Base-by-base conservation (phyloP, 192 early-diverging fungal species). In the Phycomyces blakesleeanus region DNA sequence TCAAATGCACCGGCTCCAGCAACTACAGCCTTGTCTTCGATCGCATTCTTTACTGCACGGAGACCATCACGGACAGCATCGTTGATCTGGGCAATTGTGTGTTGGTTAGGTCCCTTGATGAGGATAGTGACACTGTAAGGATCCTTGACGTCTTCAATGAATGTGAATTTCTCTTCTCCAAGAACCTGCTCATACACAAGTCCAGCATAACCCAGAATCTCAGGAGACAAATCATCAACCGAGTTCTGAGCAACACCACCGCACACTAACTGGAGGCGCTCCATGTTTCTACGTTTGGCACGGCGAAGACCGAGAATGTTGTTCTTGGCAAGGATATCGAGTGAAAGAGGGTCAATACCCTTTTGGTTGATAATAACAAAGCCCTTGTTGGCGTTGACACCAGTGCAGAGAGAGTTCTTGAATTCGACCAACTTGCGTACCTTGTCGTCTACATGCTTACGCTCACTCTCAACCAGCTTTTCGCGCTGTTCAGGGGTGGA, bases 301-400 rank as follows among this genome's bases (percentile, higher is more conserved):
- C 97, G 84, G 57, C 97, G 88, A 42, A 99, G 81, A 10, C 94
- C 96, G 50, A 99, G 69, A 75, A 99, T 98, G 58, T 84, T 84
- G 69, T 98, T 87, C 84, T 98, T 98, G 64, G 93, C 93, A 67
- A 99, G 81, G 21, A 98, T 82, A 78, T 99, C 97, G 56, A 99
- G 81, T 61, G 93, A 95, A 54, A 99, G 79, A 21, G 97, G 97
- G 68, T 99, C 97, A 64, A 99, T 95, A 55, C 97, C 97, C 85
- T 99, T 99, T 74, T 99, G 97, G 85, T 99, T 99, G 75, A 99
- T 88, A 47, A 99, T 80, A 18, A 98, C 93, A 74, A 99, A 99
- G 42, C 92, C 90, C 74, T 92, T 89, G 53, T 82, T 72, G 64
- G 89, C 85, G 72, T 90, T 82, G 40, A 77, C 83, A 20, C 87